phyloP scores from a whole-genome alignment of 75 land plant genomes.

The Pseudotsuga menziesii region DNA sequence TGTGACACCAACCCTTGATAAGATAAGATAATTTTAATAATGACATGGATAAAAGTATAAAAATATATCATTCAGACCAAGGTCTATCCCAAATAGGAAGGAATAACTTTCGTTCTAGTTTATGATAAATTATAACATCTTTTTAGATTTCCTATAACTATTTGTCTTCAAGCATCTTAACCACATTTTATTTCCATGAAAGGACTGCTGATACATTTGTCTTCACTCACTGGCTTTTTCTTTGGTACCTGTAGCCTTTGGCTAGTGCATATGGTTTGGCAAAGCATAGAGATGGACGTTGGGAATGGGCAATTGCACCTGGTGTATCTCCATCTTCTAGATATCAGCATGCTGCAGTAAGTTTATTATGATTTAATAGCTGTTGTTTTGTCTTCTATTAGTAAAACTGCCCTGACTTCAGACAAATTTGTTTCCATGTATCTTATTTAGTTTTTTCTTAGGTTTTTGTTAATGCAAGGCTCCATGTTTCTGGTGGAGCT shows the following conservation, averaged over 20 bases:
- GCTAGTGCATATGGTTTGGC: slow-evolving; percentile 49
- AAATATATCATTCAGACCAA: background rate
- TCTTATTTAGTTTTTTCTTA: slow-evolving; percentile 4
- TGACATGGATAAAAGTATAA: background rate
- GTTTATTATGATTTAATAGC: background rate
- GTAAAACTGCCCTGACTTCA: background rate
- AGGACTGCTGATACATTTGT: background rate
- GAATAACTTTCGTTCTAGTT: background rate
- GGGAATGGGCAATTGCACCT: slow-evolving; percentile 61
- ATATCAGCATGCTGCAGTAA: slow-evolving; percentile 56
- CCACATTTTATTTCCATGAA: background rate
- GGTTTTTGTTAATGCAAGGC: slow-evolving; percentile 56
- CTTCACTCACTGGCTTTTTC: background rate
- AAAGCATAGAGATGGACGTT: slow-evolving; percentile 53
- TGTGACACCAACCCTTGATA: background rate
- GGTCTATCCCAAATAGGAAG: background rate
- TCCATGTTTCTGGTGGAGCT: slow-evolving; percentile 60
- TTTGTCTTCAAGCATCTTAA: background rate
- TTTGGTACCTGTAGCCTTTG: slow-evolving; percentile 30
- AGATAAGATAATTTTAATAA: too few species aligned
- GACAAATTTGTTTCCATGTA: background rate
- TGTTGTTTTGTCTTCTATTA: background rate
- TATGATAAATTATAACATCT: background rate
- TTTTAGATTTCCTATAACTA: background rate
- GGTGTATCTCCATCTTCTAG: slow-evolving; percentile 54